phyloP scores from a whole-genome alignment of 352 stramenopile species.

The Blastocystis sp. region DNA sequence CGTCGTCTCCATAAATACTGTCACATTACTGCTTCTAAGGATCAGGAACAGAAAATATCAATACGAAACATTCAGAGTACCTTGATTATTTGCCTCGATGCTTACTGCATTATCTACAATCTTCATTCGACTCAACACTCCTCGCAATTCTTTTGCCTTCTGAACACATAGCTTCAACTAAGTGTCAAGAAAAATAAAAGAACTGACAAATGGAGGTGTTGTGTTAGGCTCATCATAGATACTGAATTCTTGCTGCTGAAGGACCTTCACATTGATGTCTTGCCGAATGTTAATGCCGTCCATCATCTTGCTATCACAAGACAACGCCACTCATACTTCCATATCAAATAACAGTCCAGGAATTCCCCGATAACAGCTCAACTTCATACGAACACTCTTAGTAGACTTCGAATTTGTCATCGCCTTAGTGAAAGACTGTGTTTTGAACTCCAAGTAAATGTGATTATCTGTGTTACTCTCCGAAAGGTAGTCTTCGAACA shows the following conservation, averaged over 20 bases:
- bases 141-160: constrained; percentile 32
- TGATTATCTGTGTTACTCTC: constrained; percentile 43
- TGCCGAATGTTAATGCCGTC: constrained; percentile 46
- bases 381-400: constrained; percentile 14
- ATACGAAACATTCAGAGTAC: constrained; percentile 6
- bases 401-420: neutral
- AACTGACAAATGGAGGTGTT: neutral
- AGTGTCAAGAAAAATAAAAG: neutral
- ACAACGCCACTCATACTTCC: neutral
- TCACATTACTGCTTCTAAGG: constrained; percentile 28
- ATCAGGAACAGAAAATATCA: neutral
- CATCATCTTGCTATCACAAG: neutral
- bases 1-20: constrained; percentile 30
- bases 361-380: constrained; percentile 13
- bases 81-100: constrained; percentile 57
- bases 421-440: constrained; percentile 6
- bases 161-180: constrained; percentile 27
- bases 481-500: constrained; percentile 46
- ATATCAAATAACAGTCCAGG: constrained; percentile 24
- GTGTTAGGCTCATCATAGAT: constrained; percentile 42
- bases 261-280: constrained; percentile 17
- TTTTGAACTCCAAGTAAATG: constrained; percentile 33
- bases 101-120: constrained; percentile 6
- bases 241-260: constrained; percentile 31
- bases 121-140: constrained; percentile 29